Base-by-base conservation (phyloP, 805 yeast species). In the Yarrowia sp. region DNA sequence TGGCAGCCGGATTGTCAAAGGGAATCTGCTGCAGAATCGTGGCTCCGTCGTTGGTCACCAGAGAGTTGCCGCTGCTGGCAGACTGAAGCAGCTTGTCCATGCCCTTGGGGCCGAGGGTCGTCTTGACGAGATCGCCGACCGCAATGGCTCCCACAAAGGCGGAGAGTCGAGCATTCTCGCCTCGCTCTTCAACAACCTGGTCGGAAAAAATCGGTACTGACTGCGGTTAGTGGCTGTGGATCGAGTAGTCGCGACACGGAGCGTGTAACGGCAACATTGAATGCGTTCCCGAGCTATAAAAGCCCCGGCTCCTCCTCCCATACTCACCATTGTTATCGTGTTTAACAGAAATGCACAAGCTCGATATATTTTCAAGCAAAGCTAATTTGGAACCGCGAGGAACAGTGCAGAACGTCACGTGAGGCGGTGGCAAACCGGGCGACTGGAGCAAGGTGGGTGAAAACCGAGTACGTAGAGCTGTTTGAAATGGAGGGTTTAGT, bases 131-230 rank as follows among this genome's bases (percentile, higher is more conserved):
- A 74, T 94, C 99, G 59, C 99, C 99, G 33, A 94, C 99, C 39
- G 99, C 99, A 72, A 94, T 93, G 67, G 99, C 99, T 53, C 99
- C 99, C 10, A 94, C 96, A 74, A 94, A 94, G 2, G 99, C 90
- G 6, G 97, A 89, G 78, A 93, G 80, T 25, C 99, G 91, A 61
- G 99, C 99, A 76, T 93, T 92, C 76, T 94, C 99, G 46, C 94
- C 99, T 71, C 97, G 84, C 77, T 93, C 99, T 76, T 93, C 99
- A 6, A 94, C 88, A 62, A 93, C 98, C 75, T 93, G 97, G 73
- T 94, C 98, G 65, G 97, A 96, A 77, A 94, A 90, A 72, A 93
- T 92, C 69, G 92, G 93, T 65, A 92, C 96, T 68, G 92, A 86
- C 96, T 67, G 33, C 1, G 42, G 14, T 18, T 7, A 2, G 6